Percentiles rank a stretch among this genome's conserved stretches.
Evolutionary conservation across 2,329 filamentous ascomycete genomes (phyloP).

Genomic region (Didymella arachidicola): DNA sequence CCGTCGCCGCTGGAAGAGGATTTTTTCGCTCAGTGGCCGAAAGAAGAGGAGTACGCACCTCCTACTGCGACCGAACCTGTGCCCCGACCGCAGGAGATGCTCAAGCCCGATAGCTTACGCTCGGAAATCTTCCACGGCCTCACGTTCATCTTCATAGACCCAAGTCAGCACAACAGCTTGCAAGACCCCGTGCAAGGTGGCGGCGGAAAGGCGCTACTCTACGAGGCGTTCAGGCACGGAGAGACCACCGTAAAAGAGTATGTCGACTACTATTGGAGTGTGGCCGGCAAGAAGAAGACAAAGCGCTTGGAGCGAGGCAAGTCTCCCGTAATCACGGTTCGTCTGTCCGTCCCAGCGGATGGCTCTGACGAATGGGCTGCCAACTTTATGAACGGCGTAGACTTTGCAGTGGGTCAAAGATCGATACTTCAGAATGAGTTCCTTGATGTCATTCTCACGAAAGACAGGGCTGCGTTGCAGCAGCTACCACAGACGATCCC

Average conservation of each 20-base stretch:
- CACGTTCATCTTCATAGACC: conserved; percentile 86
- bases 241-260: conserved; percentile 78
- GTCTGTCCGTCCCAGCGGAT: conserved; percentile 61
- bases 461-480: conserved; percentile 76
- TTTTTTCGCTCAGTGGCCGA: conserved; percentile 81
- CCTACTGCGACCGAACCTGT: conserved; percentile 78
- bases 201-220: conserved; percentile 80
- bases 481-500: conserved; percentile 63
- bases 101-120: conserved; percentile 72
- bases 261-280: conserved; percentile 75
- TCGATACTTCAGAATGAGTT: conserved; percentile 91
- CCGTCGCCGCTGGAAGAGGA: conserved; percentile 75
- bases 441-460: conserved; percentile 84
- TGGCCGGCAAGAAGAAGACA: conserved; percentile 76
- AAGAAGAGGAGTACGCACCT: conserved; percentile 75
- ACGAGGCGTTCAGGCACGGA: conserved; percentile 63
- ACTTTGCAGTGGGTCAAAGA: conserved; percentile 77
- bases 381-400: conserved; percentile 72
- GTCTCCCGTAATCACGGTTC: conserved; percentile 79
- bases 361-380: conserved; percentile 70
- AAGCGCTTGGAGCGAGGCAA: conserved; percentile 70
- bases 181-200: conserved; percentile 78
- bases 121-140: conserved; percentile 82
- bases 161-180: conserved; percentile 77
- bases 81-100: conserved; percentile 70